Conservation (phyloP, 1,284 basidiomycete genomes). For the Pascua guehoae region DNA sequence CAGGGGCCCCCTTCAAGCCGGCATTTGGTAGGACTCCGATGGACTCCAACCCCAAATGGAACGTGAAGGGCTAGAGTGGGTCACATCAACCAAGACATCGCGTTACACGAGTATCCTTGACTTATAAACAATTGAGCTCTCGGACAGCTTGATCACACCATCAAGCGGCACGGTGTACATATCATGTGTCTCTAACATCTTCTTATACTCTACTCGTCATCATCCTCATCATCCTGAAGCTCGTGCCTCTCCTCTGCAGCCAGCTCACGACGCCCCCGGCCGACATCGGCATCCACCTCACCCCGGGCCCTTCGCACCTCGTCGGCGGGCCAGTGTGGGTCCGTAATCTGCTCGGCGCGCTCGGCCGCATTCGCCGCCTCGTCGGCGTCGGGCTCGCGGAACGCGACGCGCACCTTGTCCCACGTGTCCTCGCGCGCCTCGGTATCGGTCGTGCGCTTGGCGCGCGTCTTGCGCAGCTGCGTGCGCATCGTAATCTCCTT, state of each 20-base stretch:
- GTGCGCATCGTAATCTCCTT: conserved; percentile 83
- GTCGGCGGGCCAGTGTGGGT: conserved; percentile 36
- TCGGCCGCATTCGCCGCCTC: conserved; percentile 21
- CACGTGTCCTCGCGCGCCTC: conserved; percentile 24
- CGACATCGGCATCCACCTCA: too few relatives aligned
- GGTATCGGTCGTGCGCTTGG: conserved; percentile 19
- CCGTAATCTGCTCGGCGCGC: conserved; percentile 16
- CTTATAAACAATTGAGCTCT: too few relatives aligned
- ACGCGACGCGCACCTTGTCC: conserved; percentile 40
- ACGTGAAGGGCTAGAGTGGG: too few relatives aligned
- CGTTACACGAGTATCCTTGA: too few relatives aligned
- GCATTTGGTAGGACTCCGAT: too few relatives aligned
- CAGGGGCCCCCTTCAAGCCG: too few relatives aligned
- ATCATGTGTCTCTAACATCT: not conserved
- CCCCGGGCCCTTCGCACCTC: conserved; percentile 1
- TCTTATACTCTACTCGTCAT: not conserved
- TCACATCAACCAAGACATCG: too few relatives aligned
- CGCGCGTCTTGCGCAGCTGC: conserved; percentile 74
- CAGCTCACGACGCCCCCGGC: not conserved
- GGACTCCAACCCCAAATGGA: too few relatives aligned
- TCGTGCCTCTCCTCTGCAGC: not conserved
- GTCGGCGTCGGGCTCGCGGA: conserved; percentile 22
- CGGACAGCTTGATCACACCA: too few relatives aligned
- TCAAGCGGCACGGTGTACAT: too few relatives aligned
- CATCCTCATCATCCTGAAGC: not conserved